Conservation (phyloP, 352 stramenopile species). For the Peronospora farinosa region DNA sequence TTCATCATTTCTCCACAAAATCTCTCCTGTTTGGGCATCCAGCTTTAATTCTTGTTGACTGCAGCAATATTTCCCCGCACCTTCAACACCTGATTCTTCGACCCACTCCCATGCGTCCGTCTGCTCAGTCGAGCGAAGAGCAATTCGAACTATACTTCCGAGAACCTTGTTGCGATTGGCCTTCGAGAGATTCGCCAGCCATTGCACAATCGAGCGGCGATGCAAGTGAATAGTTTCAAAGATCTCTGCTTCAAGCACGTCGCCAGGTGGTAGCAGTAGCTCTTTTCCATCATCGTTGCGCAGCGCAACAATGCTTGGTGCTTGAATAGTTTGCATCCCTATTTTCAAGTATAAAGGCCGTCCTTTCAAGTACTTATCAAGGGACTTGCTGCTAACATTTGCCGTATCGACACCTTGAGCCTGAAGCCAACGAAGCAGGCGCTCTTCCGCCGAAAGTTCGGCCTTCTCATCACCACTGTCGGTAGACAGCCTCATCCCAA, state of each 20-base stretch:
- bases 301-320: slow-evolving; percentile 73
- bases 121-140: slow-evolving; percentile 52
- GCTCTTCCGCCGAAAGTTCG: slow-evolving; percentile 61
- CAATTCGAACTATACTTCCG: slow-evolving; percentile 65
- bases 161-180: slow-evolving; percentile 38
- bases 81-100: slow-evolving; percentile 45
- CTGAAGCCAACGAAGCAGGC: slow-evolving; percentile 83
- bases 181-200: slow-evolving; percentile 35
- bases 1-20: slow-evolving; percentile 88
- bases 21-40: slow-evolving; percentile 82
- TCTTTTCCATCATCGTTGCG: slow-evolving; percentile 46
- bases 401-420: slow-evolving; percentile 86
- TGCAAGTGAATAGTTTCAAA: slow-evolving; percentile 83
- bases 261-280: slow-evolving; percentile 62
- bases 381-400: slow-evolving; percentile 68
- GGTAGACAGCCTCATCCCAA: slow-evolving; percentile 77
- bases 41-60: slow-evolving; percentile 77
- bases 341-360: slow-evolving; percentile 84
- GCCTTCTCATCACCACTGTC: slow-evolving; percentile 37
- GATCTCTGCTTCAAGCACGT: slow-evolving; percentile 83
- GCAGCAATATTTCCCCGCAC: slow-evolving; percentile 65
- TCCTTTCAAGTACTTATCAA: slow-evolving; percentile 84
- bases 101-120: slow-evolving; percentile 58
- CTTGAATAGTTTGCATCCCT: slow-evolving; percentile 83
- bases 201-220: slow-evolving; percentile 68